Evolutionary conservation across 768 basidiomycete genomes (phyloP).

Genomic region (Hypholoma sublateritium): DNA sequence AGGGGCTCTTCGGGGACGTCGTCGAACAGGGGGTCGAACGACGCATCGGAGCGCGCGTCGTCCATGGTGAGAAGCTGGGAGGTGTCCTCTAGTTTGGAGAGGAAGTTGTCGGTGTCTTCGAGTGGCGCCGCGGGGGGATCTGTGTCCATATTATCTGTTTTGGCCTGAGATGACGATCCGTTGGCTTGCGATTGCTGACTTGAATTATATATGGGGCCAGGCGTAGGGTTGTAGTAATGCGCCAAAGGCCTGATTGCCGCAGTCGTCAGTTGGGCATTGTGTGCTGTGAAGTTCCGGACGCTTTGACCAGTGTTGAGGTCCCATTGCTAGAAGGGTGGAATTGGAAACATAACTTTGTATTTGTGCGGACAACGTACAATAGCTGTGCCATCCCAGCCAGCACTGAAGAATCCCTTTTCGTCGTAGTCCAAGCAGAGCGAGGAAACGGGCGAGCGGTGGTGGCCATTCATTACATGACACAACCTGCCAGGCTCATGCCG

Average conservation of each 20-base stretch:
- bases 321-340: conserved; percentile 78
- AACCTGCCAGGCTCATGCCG: conserved; percentile 88
- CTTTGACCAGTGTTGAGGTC: conserved; percentile 89
- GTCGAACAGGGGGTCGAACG: conserved; percentile 89
- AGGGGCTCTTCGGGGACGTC: conserved; percentile 42
- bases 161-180: neutral
- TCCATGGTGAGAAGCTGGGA: conserved; percentile 25
- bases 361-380: conserved; percentile 50
- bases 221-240: conserved; percentile 31
- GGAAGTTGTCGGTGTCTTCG: neutral
- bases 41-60: conserved; percentile 76
- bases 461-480: conserved; percentile 71
- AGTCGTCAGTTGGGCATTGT: conserved; percentile 82
- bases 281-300: conserved; percentile 74
- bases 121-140: conserved; percentile 8
- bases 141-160: conserved; percentile 13
- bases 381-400: conserved; percentile 92
- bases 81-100: conserved; percentile 5
- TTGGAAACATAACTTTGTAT: conserved; percentile 3
- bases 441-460: conserved; percentile 82
- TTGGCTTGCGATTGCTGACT: conserved; percentile 11
- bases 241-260: conserved; percentile 72
- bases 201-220: conserved; percentile 16
- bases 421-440: conserved; percentile 78
- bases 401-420: conserved; percentile 86